Conservation (phyloP, 148 eudicot species). For the Heliamphora exappendiculata region DNA sequence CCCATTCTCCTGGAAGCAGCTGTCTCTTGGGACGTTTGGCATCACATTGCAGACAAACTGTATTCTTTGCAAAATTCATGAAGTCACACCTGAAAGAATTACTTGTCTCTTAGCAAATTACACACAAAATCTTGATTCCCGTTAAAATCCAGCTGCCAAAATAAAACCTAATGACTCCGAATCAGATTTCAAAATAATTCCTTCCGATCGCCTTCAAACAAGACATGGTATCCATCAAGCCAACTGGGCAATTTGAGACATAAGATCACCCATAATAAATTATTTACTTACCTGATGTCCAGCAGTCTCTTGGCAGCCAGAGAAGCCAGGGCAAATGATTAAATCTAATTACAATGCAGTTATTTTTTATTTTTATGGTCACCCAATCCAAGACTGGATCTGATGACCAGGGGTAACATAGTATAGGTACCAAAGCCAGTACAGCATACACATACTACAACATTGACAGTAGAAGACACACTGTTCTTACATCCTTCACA, state of each 20-base stretch:
- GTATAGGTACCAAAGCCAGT: not conserved
- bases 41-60: constrained; percentile 93
- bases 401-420: not conserved
- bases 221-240: not conserved
- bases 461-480: not conserved
- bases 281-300: not conserved
- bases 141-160: not conserved
- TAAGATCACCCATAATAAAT: not conserved
- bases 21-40: constrained; percentile 92
- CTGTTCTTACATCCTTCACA: not conserved
- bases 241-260: not conserved
- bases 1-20: constrained; percentile 99
- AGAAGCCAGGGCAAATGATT: not conserved
- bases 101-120: constrained; percentile 11
- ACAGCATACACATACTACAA: not conserved
- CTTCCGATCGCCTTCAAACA: not conserved
- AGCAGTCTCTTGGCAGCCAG: not conserved
- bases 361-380: not conserved
- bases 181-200: not conserved
- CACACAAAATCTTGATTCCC: not conserved
- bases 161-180: not conserved
- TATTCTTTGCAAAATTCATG: constrained; percentile 95
- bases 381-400: not conserved
- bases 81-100: constrained; percentile 75
- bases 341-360: not conserved